phyloP scores from a whole-genome alignment of 2,329 filamentous ascomycete genomes.

The Alternaria metachromatica region DNA sequence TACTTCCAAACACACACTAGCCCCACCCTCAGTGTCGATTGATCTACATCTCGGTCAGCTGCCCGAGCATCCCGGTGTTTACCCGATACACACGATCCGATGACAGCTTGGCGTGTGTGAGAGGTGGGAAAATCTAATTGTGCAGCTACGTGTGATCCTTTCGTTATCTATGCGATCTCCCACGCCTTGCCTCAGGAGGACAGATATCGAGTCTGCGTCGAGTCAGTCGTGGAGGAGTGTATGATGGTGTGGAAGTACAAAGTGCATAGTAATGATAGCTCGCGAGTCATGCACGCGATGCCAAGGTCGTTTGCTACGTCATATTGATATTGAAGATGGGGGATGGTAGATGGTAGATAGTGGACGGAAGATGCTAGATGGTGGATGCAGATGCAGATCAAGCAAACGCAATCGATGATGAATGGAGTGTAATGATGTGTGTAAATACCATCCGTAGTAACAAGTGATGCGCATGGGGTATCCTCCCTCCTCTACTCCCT shows the following conservation, averaged over 20 bases:
- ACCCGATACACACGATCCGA: background rate
- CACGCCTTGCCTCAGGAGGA: background rate
- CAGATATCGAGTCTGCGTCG: background rate
- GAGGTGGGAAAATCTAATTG: background rate
- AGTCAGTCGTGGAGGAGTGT: background rate
- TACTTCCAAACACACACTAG: too few species aligned
- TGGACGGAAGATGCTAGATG: too few species aligned
- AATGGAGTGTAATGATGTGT: background rate
- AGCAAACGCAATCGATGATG: background rate
- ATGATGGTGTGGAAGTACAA: too few species aligned
- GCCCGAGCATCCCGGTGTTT: background rate
- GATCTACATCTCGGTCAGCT: background rate
- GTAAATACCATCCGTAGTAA: background rate
- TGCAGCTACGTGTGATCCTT: background rate
- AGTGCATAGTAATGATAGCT: too few species aligned
- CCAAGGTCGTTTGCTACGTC: background rate
- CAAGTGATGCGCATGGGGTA: background rate
- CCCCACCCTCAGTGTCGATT: too few species aligned
- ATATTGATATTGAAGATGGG: background rate
- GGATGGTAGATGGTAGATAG: background rate
- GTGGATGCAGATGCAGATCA: background rate
- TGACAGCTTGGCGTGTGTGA: background rate
- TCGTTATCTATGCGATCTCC: fast-evolving
- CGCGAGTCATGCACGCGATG: background rate
- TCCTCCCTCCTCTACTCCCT: background rate